phyloP scores from a whole-genome alignment of 805 yeast species.

The Priceomyces melissophilus region DNA sequence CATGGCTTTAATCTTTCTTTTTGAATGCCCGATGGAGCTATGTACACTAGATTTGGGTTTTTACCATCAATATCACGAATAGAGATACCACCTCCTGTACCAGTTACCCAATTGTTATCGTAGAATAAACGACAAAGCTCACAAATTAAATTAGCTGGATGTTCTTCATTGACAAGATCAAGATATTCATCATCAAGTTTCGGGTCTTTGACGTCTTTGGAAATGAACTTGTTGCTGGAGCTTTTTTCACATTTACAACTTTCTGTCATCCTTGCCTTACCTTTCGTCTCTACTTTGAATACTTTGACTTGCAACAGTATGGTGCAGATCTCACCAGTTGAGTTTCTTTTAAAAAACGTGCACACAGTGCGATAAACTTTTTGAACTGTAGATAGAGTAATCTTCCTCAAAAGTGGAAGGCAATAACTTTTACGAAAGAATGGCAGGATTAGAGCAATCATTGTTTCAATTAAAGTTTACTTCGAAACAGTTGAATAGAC shows the following conservation, averaged over 20 bases:
- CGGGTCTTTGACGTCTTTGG: too few relatives aligned
- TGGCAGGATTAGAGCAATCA: conserved; percentile 48
- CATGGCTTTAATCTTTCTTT: conserved; percentile 82
- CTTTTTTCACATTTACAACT: too few relatives aligned
- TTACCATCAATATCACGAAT: conserved; percentile 49
- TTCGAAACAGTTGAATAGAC: conserved; percentile 87
- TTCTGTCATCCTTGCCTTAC: too few relatives aligned
- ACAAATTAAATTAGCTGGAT: conserved; percentile 84
- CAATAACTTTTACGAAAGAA: conserved; percentile 8
- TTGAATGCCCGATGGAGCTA: conserved; percentile 96
- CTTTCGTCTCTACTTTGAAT: too few relatives aligned
- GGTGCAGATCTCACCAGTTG: too few relatives aligned
- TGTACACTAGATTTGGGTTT: conserved; percentile 51
- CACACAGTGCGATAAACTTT: neutral
- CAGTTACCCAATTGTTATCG: conserved; percentile 86
- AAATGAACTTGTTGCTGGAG: too few relatives aligned
- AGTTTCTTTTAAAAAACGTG: conserved; percentile 1
- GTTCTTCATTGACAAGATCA: conserved; percentile 34
- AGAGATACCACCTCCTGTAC: conserved; percentile 95
- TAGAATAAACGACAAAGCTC: conserved; percentile 75
- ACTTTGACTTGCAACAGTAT: too few relatives aligned
- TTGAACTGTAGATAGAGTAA: neutral
- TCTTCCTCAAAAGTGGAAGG: neutral
- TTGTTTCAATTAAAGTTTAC: conserved; percentile 77
- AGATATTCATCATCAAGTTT: neutral